Conservation (phyloP, 768 basidiomycete species). For the Ramaria rubella region DNA sequence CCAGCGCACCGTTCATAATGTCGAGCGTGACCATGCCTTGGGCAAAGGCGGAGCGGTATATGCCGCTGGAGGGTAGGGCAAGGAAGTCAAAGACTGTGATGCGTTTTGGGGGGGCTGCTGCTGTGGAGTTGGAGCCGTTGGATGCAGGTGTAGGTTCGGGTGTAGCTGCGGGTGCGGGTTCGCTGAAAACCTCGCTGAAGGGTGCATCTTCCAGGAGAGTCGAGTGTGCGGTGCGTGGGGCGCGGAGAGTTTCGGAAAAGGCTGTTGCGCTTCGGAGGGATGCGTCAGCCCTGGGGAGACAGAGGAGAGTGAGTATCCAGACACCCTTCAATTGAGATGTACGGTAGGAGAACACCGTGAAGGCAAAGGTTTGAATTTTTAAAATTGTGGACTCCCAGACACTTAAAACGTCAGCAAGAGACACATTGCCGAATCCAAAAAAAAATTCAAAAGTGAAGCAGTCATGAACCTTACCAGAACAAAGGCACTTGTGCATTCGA, state of each 20-base stretch:
- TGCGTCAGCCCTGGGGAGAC: not conserved
- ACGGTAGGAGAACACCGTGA: not conserved
- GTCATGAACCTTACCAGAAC: not conserved
- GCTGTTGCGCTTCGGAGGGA: not conserved
- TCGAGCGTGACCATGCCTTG: slow-evolving; percentile 4
- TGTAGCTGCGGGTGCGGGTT: not conserved
- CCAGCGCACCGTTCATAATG: slow-evolving; percentile 2
- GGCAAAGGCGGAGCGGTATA: not conserved
- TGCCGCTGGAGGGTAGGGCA: not conserved
- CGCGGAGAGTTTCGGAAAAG: not conserved
- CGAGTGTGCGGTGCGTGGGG: not conserved
- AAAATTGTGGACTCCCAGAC: too few relatives aligned
- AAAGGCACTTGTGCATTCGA: not conserved
- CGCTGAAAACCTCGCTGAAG: not conserved
- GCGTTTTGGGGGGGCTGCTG: not conserved
- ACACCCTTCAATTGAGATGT: not conserved
- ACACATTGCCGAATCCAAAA: too few relatives aligned
- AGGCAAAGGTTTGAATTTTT: too few relatives aligned
- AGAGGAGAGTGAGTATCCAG: not conserved
- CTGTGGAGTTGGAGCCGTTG: not conserved
- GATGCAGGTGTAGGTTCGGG: not conserved
- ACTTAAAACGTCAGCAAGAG: too few relatives aligned
- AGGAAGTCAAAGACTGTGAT: slow-evolving; percentile 5
- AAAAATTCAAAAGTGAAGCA: not conserved
- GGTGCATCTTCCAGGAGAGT: not conserved